Base-by-base conservation (phyloP, 129 eudicot species). In the Tanacetum coccineum region DNA sequence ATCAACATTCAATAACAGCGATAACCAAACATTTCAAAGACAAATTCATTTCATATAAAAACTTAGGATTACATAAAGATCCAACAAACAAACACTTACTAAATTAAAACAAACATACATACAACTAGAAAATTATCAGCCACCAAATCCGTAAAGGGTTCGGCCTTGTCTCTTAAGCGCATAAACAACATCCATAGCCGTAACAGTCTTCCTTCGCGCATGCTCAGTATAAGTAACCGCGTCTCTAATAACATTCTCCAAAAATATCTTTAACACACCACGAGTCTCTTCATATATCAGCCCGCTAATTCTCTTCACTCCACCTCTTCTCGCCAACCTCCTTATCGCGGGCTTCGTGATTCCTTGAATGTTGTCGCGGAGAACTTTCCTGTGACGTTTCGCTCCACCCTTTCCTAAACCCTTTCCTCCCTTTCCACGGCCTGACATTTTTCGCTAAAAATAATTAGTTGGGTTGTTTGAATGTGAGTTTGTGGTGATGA, bases 111-210 rank as follows among this genome's bases (percentile, higher is more conserved):
- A 18, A 3, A 4, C 3, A 9, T 2, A 17, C 0, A 9, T 36
- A 6, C 22, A 15, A 13, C n/a, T 51, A 7, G 1, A 55, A 56
- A 13, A 61, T 14, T 4, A 12, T 60, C 17, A 75, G 62, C 80
- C 80, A 9, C 80, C 80, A 22, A 75, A 75, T 13, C 80, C 80
- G 22, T 75, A 75, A 3, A 75, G 57, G 40, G 80, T 75, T 18
- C 80, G 19, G 3, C 79, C 79, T 14, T 68, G 80, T 6, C 75
- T 68, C 64, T 76, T 76, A 4, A 68, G 63, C 69, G 75, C 80
- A 68, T 76, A 76, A 0, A 76, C 80, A 19, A 76, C 80, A 68
- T 76, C 80, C 80, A 68, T 76, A 21, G 80, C 70, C 1, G 80
- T 68, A 2, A 68, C 70, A 49, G 80, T 75, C 46, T 75, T 68